Evolutionary conservation across 1,139 yeast species (phyloP).

Genomic region (Lipomyces yarrowii): DNA sequence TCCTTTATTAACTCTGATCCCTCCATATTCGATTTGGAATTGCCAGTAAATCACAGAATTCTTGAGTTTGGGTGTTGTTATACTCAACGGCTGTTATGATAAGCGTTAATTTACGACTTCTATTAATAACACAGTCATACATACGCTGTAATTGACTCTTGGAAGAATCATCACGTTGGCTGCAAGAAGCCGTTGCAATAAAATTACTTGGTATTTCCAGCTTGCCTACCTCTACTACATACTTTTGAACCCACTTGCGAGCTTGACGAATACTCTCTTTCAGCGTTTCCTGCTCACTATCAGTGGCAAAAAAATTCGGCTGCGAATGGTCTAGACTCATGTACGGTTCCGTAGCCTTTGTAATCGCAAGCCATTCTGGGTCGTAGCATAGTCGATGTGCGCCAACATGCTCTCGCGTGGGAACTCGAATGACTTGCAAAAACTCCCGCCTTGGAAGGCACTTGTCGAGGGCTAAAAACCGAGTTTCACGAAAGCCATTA

Average conservation of each 20-base stretch:
- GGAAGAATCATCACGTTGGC: slow-evolving; percentile 2
- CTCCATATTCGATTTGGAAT: slow-evolving; percentile 19
- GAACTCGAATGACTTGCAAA: slow-evolving; percentile 50
- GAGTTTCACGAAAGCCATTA: slow-evolving; percentile 45
- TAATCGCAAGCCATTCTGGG: slow-evolving; percentile 47
- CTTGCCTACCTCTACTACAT: slow-evolving; percentile 35
- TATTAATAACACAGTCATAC: not conserved
- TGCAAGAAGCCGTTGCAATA: slow-evolving; percentile 29
- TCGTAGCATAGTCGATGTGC: slow-evolving; percentile 39
- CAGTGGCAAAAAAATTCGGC: slow-evolving; percentile 22
- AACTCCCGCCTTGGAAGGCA: slow-evolving; percentile 66
- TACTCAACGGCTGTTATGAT: slow-evolving; percentile 22
- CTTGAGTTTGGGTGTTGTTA: slow-evolving; percentile 31
- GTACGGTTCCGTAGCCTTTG: slow-evolving; percentile 36
- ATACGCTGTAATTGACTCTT: slow-evolving; percentile 10
- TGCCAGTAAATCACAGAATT: slow-evolving; percentile 29
- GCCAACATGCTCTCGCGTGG: slow-evolving; percentile 23
- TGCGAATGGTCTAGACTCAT: slow-evolving; percentile 15
- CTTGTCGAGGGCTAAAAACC: slow-evolving; percentile 82
- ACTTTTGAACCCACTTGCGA: slow-evolving; percentile 39
- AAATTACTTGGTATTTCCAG: slow-evolving; percentile 37
- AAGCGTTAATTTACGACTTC: not conserved
- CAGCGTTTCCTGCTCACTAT: slow-evolving; percentile 22
- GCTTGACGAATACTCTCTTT: slow-evolving; percentile 33
- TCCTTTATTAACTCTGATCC: not conserved